Conservation (phyloP, 306 rosid genomes). For the Hippophae tibetana region DNA sequence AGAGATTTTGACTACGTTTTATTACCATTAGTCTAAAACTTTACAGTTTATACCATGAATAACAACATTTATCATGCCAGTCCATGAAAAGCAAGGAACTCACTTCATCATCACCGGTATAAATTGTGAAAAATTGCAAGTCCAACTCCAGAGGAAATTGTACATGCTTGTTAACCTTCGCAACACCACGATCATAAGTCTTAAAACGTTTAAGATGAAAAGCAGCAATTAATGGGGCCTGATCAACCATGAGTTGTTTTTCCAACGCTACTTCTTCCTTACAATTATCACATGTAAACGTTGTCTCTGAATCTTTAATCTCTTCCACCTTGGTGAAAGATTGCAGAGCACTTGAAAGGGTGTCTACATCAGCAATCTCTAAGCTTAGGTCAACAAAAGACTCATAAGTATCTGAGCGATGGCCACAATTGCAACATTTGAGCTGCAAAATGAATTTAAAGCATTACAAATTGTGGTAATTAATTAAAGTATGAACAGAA, state of each 20-base stretch:
- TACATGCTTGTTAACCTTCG: conserved; percentile 75
- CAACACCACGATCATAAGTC: conserved; percentile 43
- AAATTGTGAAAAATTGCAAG: conserved; percentile 48
- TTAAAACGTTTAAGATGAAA: conserved; percentile 84
- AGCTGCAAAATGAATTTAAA: conserved; percentile 47
- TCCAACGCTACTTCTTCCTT: conserved; percentile 59
- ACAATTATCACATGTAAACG: conserved; percentile 61
- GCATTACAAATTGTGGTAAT: background rate
- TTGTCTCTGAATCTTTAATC: conserved; percentile 46
- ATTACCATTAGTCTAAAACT: too few species aligned
- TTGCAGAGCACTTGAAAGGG: conserved; percentile 54
- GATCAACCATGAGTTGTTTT: conserved; percentile 61
- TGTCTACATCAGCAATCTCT: conserved; percentile 64
- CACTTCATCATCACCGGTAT: conserved; percentile 31
- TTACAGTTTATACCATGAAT: background rate
- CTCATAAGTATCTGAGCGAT: conserved; percentile 55
- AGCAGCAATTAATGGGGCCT: conserved; percentile 62
- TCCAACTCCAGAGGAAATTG: conserved; percentile 73
- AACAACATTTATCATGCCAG: background rate
- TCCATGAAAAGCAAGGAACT: conserved; percentile 19
- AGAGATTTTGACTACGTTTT: too few species aligned
- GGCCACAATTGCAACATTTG: conserved; percentile 61
- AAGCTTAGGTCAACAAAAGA: conserved; percentile 76
- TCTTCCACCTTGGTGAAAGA: conserved; percentile 76
- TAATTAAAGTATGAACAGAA: background rate